A percentile compares a stretch with the other conserved stretches of the same genome.
Evolutionary conservation across 140 eudicot species (phyloP).

Genomic region (Bidens hawaiensis): DNA sequence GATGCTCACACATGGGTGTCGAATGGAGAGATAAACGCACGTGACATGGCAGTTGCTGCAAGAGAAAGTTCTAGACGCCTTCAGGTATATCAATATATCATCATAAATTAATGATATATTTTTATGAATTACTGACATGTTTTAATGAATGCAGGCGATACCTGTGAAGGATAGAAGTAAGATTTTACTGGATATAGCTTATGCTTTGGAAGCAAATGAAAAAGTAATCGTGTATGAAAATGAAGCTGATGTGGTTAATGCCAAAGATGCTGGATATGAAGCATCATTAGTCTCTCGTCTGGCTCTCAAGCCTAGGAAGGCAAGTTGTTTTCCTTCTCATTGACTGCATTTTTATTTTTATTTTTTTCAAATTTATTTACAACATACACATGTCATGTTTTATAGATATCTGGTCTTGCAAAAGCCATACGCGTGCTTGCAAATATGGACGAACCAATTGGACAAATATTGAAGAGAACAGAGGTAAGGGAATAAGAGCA

Average conservation of each 20-base stretch:
- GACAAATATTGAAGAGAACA: slow-evolving; percentile 69
- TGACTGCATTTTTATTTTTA: background rate
- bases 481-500: slow-evolving; percentile 50
- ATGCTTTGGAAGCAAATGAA: slow-evolving; percentile 83
- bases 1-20: slow-evolving; percentile 75
- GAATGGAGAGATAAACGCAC: slow-evolving; percentile 56
- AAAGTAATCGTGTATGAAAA: slow-evolving; percentile 65
- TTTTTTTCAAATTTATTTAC: background rate
- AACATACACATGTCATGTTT: background rate
- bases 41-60: slow-evolving; percentile 93
- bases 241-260: slow-evolving; percentile 72
- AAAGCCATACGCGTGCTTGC: slow-evolving; percentile 90
- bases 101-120: background rate
- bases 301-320: slow-evolving; percentile 85
- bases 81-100: slow-evolving; percentile 66
- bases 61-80: slow-evolving; percentile 90
- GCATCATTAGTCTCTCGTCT: slow-evolving; percentile 68
- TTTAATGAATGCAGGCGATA: slow-evolving; percentile 54
- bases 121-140: slow-evolving; percentile 4
- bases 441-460: slow-evolving; percentile 94
- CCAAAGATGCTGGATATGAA: slow-evolving; percentile 78
- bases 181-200: slow-evolving; percentile 73
- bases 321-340: slow-evolving; percentile 28
- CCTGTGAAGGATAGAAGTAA: slow-evolving; percentile 76
- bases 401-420: slow-evolving; percentile 73